Conservation (phyloP, 1,284 basidiomycete genomes). For the Fomitiporia mediterranea region DNA sequence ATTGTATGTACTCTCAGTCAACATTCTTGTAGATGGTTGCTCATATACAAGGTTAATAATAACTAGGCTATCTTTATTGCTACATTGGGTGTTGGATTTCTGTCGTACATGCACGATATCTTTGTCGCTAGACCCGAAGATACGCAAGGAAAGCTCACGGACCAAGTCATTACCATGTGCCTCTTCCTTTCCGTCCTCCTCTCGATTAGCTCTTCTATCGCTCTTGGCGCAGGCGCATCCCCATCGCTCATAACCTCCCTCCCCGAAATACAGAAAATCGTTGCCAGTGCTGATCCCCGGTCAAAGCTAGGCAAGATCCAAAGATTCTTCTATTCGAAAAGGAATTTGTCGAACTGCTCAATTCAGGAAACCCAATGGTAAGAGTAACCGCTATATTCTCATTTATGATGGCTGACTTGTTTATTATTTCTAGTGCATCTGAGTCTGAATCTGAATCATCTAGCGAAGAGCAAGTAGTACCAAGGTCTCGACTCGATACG, state of each 20-base stretch:
- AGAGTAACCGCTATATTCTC: too few relatives aligned
- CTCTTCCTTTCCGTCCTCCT: background rate
- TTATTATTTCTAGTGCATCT: too few relatives aligned
- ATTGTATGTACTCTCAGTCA: background rate
- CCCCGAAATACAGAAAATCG: background rate
- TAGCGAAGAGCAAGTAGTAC: too few relatives aligned
- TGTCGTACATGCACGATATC: background rate
- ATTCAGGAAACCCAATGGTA: too few relatives aligned
- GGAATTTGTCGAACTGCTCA: too few relatives aligned
- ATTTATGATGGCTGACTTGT: too few relatives aligned
- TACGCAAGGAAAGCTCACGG: background rate
- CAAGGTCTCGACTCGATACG: too few relatives aligned
- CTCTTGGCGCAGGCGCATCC: background rate
- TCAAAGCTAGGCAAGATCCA: too few relatives aligned
- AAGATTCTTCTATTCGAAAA: too few relatives aligned
- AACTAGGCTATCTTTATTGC: constrained; percentile 1
- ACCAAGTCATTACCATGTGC: background rate
- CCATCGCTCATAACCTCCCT: background rate
- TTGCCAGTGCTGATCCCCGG: too few relatives aligned
- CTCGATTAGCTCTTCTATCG: background rate
- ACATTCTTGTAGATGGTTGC: background rate
- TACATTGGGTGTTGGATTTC: background rate
- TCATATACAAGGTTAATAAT: background rate
- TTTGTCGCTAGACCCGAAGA: background rate
- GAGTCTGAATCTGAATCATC: too few relatives aligned